Conservation (phyloP, 78 protist genomes). For the Dictyostelium brefeldianum region DNA sequence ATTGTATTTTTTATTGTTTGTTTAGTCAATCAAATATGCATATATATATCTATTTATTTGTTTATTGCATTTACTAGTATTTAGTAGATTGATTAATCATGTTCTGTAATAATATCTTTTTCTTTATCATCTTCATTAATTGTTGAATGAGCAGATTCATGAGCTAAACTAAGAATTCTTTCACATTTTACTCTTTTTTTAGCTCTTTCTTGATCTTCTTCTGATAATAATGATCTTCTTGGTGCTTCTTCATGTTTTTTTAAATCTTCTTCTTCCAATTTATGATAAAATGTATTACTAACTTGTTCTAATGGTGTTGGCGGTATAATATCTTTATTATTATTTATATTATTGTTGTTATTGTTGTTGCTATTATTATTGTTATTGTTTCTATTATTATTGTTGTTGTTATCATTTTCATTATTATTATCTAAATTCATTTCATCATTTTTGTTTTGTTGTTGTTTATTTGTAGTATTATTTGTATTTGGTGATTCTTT, state of each 20-base stretch:
- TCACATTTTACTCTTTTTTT: conserved; percentile 70
- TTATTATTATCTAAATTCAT: conserved; percentile 14
- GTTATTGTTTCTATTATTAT: background rate
- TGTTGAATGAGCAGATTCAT: conserved; percentile 17
- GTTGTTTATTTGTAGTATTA: background rate
- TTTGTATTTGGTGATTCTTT: conserved; percentile 9
- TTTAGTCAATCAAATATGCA: background rate
- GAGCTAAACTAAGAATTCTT: conserved; percentile 33
- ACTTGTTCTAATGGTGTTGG: conserved; percentile 71
- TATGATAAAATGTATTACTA: conserved; percentile 37
- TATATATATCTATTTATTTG: background rate
- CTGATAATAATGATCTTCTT: conserved; percentile 44
- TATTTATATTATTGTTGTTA: background rate
- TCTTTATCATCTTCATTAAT: conserved; percentile 21
- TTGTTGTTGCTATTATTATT: background rate
- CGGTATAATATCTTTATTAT: conserved; percentile 10
- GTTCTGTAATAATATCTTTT: conserved; percentile 1
- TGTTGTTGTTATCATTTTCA: background rate
- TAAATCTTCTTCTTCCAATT: conserved; percentile 24
- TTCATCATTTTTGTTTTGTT: background rate
- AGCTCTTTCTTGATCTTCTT: conserved; percentile 70
- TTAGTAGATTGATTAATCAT: background rate
- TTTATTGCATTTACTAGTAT: background rate
- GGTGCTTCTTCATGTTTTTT: conserved; percentile 42
- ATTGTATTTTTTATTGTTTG: background rate